Conservation (phyloP, 768 basidiomycete species). For the Tricholomella constricta region DNA sequence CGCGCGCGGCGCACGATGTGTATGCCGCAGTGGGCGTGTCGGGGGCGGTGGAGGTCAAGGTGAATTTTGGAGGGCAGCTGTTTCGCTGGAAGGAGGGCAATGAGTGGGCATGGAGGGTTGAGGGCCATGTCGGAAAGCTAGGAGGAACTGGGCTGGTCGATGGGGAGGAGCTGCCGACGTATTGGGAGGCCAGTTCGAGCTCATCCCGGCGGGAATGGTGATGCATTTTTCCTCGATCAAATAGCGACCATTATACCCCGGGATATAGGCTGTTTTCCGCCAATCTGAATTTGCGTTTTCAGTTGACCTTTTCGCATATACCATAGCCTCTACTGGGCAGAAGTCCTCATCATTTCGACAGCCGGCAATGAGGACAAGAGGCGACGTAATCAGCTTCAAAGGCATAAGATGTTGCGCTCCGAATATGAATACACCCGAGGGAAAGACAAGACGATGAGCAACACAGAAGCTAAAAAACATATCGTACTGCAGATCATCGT, state of each 20-base stretch:
- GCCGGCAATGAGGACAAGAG: too few relatives aligned
- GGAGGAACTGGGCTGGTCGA: slow-evolving; percentile 28
- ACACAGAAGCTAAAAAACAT: not conserved
- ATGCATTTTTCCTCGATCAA: not conserved
- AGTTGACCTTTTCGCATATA: too few relatives aligned
- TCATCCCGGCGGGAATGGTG: not conserved
- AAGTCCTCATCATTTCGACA: too few relatives aligned
- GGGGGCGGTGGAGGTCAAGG: slow-evolving; percentile 53
- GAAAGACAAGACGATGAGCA: not conserved
- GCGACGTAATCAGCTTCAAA: too few relatives aligned
- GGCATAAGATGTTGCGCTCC: too few relatives aligned
- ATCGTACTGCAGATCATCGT: slow-evolving; percentile 13
- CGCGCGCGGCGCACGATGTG: slow-evolving; percentile 52
- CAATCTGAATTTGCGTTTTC: too few relatives aligned
- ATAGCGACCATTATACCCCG: too few relatives aligned
- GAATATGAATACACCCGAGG: not conserved
- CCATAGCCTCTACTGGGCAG: too few relatives aligned
- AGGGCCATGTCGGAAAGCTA: slow-evolving; percentile 59
- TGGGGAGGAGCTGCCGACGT: slow-evolving; percentile 52
- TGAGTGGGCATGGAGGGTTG: slow-evolving; percentile 65
- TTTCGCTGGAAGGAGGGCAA: slow-evolving; percentile 68
- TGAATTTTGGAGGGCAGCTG: slow-evolving; percentile 65
- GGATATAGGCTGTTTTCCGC: too few relatives aligned
- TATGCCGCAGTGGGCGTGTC: slow-evolving; percentile 67
- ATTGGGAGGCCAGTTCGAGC: slow-evolving; percentile 17